Evolutionary conservation across 495 filamentous ascomycete species (phyloP).

Genomic region (Podospora australis): DNA sequence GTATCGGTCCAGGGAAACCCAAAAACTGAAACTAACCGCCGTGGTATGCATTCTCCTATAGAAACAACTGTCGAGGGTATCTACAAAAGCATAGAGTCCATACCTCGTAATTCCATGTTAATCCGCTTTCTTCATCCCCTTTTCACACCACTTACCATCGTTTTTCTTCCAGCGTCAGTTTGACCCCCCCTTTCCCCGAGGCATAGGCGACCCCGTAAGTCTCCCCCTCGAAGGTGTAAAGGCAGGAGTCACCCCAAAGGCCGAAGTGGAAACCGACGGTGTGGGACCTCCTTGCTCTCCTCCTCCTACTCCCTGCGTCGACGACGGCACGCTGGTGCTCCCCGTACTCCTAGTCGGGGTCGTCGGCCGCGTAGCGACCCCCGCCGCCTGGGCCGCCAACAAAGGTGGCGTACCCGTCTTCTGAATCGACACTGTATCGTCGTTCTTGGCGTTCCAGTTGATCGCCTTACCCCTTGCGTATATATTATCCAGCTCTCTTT

Average conservation of each 20-base stretch:
- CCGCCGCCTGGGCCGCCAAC: neutral
- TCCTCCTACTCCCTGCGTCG: neutral
- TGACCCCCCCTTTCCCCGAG: neutral
- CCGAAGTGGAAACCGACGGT: neutral
- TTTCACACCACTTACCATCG: neutral
- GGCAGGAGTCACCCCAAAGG: conserved; percentile 4
- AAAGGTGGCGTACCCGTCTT: conserved; percentile 24
- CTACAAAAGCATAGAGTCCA: no score
- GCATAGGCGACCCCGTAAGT: neutral
- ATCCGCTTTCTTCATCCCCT: neutral
- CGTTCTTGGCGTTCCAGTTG: conserved; percentile 59
- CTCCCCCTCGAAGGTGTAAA: conserved; percentile 10
- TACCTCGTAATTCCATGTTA: neutral
- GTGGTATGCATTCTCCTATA: no score
- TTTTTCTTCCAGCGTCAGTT: neutral
- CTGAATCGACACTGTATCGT: conserved; percentile 10
- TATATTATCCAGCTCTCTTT: conserved; percentile 71
- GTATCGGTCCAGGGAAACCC: no score
- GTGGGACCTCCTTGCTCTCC: neutral
- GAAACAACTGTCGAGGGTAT: no score
- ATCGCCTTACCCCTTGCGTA: conserved; percentile 65
- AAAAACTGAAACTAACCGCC: no score
- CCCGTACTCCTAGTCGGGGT: conserved; percentile 1
- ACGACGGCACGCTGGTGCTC: neutral
- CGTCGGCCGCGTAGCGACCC: conserved; percentile 3